These are phyloP conservation scores for Arachis hypogaea DNA, from an alignment of 306 rosid species.

Conservation along the genomic window DNA sequence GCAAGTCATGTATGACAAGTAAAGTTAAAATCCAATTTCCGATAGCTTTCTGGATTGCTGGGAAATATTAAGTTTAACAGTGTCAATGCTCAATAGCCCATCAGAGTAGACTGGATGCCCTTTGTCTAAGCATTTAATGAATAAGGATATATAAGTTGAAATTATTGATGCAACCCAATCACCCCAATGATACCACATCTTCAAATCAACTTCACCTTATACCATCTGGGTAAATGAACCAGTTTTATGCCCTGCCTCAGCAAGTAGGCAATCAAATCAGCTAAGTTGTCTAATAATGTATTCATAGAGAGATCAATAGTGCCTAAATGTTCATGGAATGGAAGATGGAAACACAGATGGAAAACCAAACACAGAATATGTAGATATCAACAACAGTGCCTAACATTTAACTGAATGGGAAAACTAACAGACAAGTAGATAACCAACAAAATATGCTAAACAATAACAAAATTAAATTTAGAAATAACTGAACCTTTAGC, in stretches of 20 bases:
- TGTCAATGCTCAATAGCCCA: not conserved
- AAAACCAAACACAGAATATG: slow-evolving; percentile 11
- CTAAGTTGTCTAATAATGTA: not conserved
- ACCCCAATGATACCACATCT: not conserved
- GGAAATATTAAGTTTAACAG: not conserved
- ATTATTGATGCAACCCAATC: not conserved
- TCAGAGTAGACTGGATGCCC: not conserved
- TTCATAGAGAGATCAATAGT: not conserved
- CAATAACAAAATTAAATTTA: not conserved
- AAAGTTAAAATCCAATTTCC: slow-evolving; percentile 3
- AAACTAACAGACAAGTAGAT: slow-evolving; percentile 23
- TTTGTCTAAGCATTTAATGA: not conserved
- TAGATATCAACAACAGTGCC: slow-evolving; percentile 12
- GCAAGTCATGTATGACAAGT: not conserved
- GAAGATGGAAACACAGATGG: not conserved
- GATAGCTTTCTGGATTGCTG: not conserved
- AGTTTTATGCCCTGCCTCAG: slow-evolving; percentile 13
- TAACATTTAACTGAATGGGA: slow-evolving; percentile 22
- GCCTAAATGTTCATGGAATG: not conserved
- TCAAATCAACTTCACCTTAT: slow-evolving; percentile 8
- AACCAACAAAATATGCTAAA: slow-evolving; percentile 23
- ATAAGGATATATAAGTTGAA: not conserved
- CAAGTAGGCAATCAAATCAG: not conserved
- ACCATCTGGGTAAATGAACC: not conserved
- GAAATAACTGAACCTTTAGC: slow-evolving; percentile 61